phyloP scores from a whole-genome alignment of 345 rosid species.

The Lepidium africanum region DNA sequence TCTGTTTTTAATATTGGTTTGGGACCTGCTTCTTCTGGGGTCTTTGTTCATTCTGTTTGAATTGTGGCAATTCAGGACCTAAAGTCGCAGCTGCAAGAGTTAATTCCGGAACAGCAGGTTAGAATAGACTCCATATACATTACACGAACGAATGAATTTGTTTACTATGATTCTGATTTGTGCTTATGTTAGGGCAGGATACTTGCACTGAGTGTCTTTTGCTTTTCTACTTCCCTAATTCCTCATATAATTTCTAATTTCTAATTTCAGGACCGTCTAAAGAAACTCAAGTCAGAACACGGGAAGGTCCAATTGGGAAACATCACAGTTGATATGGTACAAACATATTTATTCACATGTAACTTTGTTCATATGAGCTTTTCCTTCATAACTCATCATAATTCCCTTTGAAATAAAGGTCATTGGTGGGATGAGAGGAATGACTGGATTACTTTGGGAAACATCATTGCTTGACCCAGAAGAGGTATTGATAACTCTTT shows the following conservation, averaged over 20 bases:
- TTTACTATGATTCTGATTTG: not conserved
- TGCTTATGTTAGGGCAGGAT: not conserved
- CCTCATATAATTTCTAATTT: not conserved
- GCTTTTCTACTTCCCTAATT: not conserved
- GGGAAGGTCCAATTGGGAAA: slow-evolving; percentile 93
- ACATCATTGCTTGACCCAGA: slow-evolving; percentile 95
- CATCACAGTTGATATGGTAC: slow-evolving; percentile 91
- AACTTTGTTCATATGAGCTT: not conserved
- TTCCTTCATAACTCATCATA: not conserved
- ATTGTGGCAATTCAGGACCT: slow-evolving; percentile 54
- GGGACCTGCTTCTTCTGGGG: not conserved
- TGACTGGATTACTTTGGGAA: slow-evolving; percentile 97
- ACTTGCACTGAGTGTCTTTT: not conserved
- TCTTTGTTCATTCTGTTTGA: slow-evolving; percentile 1
- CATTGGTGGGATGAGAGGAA: slow-evolving; percentile 98
- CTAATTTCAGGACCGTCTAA: slow-evolving; percentile 70
- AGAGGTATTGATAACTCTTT: slow-evolving; percentile 44
- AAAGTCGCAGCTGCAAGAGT: slow-evolving; percentile 77
- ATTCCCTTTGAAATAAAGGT: slow-evolving; percentile 38
- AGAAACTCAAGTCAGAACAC: slow-evolving; percentile 72
- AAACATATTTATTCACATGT: not conserved
- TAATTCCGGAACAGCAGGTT: slow-evolving; percentile 97
- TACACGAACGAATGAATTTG: not conserved
- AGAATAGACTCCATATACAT: not conserved
- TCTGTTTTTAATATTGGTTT: not conserved